A percentile compares a stretch with the other conserved stretches of the same genome.
Evolutionary conservation across 495 filamentous ascomycete genomes (phyloP).

Genomic region (Aspergillus biplanus): DNA sequence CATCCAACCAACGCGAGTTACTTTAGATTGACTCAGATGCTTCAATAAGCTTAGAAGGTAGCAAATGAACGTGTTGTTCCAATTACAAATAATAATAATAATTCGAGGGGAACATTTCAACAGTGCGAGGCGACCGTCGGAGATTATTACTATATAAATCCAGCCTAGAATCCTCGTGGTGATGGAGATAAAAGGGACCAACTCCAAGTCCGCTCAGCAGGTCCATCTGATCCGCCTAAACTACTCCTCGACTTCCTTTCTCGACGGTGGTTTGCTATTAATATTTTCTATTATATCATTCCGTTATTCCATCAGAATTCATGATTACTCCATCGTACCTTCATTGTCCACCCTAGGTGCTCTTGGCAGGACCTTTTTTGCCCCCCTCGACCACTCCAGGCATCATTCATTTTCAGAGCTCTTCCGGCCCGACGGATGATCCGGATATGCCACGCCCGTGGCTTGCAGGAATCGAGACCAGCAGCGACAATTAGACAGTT

Average conservation of each 20-base stretch:
- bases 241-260: too few species aligned
- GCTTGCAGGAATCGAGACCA: slow-evolving; percentile 34
- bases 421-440: slow-evolving; percentile 27
- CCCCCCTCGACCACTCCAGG: slow-evolving; percentile 9
- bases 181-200: too few species aligned
- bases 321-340: slow-evolving; percentile 10
- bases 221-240: too few species aligned
- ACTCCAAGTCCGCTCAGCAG: too few species aligned
- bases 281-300: neutral
- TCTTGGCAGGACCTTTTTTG: slow-evolving; percentile 10
- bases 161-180: too few species aligned
- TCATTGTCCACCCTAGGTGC: slow-evolving; percentile 6
- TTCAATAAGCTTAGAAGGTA: slow-evolving; percentile 16
- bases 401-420: slow-evolving; percentile 14
- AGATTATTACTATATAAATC: too few species aligned
- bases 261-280: neutral
- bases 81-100: neutral
- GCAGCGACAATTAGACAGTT: slow-evolving; percentile 15
- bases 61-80: neutral
- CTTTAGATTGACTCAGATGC: slow-evolving; percentile 9
- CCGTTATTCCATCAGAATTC: neutral
- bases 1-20: slow-evolving; percentile 6
- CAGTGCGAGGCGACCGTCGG: too few species aligned
- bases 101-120: neutral
- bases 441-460: slow-evolving; percentile 24